Percentiles rank a stretch among this genome's conserved stretches.
Evolutionary conservation across 257 asterid species (phyloP).

Genomic region (Solanum medicagineum): DNA sequence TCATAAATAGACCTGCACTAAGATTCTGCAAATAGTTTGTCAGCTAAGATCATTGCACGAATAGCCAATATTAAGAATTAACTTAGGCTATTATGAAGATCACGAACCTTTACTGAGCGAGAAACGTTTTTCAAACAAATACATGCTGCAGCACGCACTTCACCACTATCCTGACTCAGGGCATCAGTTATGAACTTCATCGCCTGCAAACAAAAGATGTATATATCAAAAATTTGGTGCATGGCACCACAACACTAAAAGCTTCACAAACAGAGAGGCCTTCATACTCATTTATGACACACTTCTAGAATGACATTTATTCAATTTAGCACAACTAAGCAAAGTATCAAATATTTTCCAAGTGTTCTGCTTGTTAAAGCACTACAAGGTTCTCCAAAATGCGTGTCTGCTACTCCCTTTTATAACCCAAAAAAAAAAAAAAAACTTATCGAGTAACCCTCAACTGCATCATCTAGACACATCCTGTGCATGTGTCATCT

Average conservation of each 20-base stretch:
- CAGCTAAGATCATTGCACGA: slow-evolving; percentile 14
- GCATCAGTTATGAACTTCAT: slow-evolving; percentile 40
- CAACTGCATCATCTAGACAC: background rate
- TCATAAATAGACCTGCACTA: slow-evolving; percentile 79
- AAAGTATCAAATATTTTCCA: background rate
- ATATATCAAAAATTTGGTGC: background rate
- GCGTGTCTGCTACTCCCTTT: background rate
- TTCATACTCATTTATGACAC: background rate
- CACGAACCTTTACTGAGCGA: slow-evolving; percentile 85
- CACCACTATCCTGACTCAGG: slow-evolving; percentile 52
- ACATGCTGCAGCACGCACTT: slow-evolving; percentile 88
- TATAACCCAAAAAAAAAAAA: background rate
- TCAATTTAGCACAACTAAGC: background rate
- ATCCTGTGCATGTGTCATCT: background rate
- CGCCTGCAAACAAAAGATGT: slow-evolving; percentile 36
- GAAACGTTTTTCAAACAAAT: slow-evolving; percentile 65
- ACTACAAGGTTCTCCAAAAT: background rate
- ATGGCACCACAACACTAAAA: background rate
- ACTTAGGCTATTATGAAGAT: background rate
- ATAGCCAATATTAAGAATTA: background rate
- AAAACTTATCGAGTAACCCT: background rate
- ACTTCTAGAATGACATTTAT: background rate
- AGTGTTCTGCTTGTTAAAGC: background rate
- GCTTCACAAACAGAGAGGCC: background rate
- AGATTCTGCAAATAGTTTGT: slow-evolving; percentile 44